These are phyloP conservation scores for Pyrenochaeta sp. DNA, from an alignment of 2,329 filamentous ascomycete genomes.

Conservation along the genomic window DNA sequence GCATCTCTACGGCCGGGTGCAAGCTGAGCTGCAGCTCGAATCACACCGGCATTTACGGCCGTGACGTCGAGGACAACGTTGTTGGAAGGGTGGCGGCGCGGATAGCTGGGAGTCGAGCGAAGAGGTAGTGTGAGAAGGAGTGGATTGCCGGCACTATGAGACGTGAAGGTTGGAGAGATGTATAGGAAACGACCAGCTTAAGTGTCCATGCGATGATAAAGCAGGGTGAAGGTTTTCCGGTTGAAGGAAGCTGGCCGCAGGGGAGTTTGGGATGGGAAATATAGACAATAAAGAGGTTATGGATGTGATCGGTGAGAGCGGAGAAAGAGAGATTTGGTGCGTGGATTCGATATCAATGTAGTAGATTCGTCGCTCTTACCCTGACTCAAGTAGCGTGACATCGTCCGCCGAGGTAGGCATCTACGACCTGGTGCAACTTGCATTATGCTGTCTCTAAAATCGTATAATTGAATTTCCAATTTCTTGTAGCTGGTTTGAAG, in stretches of 20 bases:
- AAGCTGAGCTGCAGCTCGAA: neutral
- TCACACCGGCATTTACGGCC: neutral
- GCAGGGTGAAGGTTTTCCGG: neutral
- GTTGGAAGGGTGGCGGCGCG: neutral
- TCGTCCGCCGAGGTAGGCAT: neutral
- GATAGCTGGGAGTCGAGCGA: neutral
- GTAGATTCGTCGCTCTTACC: conserved; percentile 7
- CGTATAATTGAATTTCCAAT: neutral
- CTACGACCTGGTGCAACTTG: neutral
- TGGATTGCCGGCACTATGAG: neutral
- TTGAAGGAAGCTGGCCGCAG: conserved; percentile 23
- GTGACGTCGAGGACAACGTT: neutral
- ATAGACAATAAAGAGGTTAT: conserved; percentile 18
- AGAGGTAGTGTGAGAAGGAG: neutral
- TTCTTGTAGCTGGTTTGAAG: neutral
- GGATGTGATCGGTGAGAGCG: conserved; percentile 6
- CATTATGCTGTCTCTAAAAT: neutral
- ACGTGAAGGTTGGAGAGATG: neutral
- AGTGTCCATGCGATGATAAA: conserved; percentile 1
- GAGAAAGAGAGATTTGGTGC: neutral
- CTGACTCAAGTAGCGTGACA: neutral
- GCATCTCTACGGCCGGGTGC: conserved; percentile 4
- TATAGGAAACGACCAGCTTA: conserved; percentile 21
- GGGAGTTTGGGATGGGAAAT: conserved; percentile 6
- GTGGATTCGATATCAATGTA: neutral